Base-by-base conservation (phyloP, 176 grass and related monocot species). In the Pontederia paniculata region DNA sequence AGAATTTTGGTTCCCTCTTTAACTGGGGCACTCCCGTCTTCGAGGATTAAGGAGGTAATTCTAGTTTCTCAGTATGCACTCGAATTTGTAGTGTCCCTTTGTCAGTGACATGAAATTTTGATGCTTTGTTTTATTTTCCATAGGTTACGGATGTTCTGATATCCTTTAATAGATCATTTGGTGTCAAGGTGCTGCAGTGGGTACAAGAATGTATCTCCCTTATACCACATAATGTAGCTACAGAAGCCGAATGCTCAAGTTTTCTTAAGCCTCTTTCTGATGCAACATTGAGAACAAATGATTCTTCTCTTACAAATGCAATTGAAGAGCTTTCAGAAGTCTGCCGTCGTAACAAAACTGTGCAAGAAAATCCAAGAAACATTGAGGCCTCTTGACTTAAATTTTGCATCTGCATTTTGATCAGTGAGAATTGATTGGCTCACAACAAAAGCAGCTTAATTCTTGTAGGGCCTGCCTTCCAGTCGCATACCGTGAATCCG, bases 1-100 rank as follows among this genome's bases (percentile, higher is more conserved):
- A 90, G 87, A 91, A 84, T 98, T 79, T 85, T 98, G 77, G 84
- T 88, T 79, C 77, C 87, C 76, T 78, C 86, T 54, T 69, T 98
- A 73, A 90, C 93, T 56, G 83, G 93, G 65, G 80, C 87, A 1
- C 73, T 98, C 51, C 93, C 93, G 54, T 88, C 78, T 66, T 85
- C 86, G 67, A 80, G 93, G 21, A 63, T 91, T 47, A 83, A 98
- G 11, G 93, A 98, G 86, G 93, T 98, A 17, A 44, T n/a, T 19
- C 14, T 12, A 9, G 8, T 2, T 57, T 6, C 2, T n/a, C 54
- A 11, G 8, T 43, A 45, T 47, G 59, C 44, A 2, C 42, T 23
- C 20, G 17, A 55, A 52, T 22, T 48, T 43, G 70, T 65, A 48
- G 3, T 13, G 25, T 31, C 5, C 25, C 17, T 46, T 28, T 2